These are phyloP conservation scores for Penicillium subrubescens DNA, from an alignment of 495 filamentous ascomycete genomes.

Conservation along the genomic window DNA sequence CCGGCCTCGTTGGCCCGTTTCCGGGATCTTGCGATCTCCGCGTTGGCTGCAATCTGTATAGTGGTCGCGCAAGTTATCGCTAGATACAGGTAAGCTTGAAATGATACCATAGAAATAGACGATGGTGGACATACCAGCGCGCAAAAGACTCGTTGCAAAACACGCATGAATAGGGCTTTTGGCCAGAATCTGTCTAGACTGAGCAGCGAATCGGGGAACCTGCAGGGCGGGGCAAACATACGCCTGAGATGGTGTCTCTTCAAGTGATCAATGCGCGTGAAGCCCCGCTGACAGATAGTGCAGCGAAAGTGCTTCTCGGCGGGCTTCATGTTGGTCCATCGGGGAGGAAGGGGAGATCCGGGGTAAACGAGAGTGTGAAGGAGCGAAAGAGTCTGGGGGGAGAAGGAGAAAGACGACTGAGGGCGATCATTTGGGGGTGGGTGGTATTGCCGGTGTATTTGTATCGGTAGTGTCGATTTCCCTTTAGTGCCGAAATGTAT, in stretches of 20 bases:
- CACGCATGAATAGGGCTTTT: conserved; percentile 48
- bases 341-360: conserved; percentile 38
- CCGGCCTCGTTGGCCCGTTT: conserved; percentile 49
- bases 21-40: conserved; percentile 45
- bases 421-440: not conserved
- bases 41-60: conserved; percentile 45
- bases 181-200: conserved; percentile 43
- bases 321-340: conserved; percentile 47
- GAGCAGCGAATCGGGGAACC: conserved; percentile 17
- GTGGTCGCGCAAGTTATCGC: conserved; percentile 51
- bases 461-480: not conserved
- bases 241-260: conserved; percentile 51
- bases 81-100: conserved; percentile 14
- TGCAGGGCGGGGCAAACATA: conserved; percentile 34
- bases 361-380: conserved; percentile 21
- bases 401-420: conserved; percentile 4
- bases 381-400: conserved; percentile 13
- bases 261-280: conserved; percentile 52
- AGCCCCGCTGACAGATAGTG: conserved; percentile 48
- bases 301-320: conserved; percentile 50
- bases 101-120: not conserved
- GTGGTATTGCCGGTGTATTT: conserved; percentile 14
- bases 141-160: conserved; percentile 50
- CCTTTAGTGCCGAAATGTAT: not conserved
- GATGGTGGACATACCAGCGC: conserved; percentile 39